These are phyloP conservation scores for Suhomyces sp. DNA, from an alignment of 805 yeast species.

Conservation along the genomic window DNA sequence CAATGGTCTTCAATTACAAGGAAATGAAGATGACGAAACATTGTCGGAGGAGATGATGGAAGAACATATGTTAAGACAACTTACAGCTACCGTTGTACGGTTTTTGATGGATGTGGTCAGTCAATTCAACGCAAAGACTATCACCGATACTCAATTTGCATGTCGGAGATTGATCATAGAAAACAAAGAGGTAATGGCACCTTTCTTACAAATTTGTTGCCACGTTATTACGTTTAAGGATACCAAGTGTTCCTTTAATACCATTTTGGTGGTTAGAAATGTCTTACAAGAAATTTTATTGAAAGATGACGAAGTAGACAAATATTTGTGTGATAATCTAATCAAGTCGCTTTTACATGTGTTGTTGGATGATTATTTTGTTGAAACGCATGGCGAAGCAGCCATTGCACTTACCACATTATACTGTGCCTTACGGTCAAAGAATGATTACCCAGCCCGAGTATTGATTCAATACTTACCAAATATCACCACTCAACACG, in stretches of 20 bases:
- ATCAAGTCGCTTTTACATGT: slow-evolving; percentile 69
- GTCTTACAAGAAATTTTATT: slow-evolving; percentile 67
- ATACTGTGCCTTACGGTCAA: slow-evolving; percentile 69
- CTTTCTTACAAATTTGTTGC: slow-evolving; percentile 70
- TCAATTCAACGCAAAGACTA: slow-evolving; percentile 57
- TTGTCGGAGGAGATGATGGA: slow-evolving; percentile 98
- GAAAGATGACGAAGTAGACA: slow-evolving; percentile 74
- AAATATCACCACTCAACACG: slow-evolving; percentile 52
- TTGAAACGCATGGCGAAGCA: slow-evolving; percentile 88
- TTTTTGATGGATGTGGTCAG: slow-evolving; percentile 85
- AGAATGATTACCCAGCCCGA: slow-evolving; percentile 67
- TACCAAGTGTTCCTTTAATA: slow-evolving; percentile 89
- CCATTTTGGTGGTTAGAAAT: slow-evolving; percentile 75
- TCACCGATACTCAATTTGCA: slow-evolving; percentile 60
- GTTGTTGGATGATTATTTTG: slow-evolving; percentile 70
- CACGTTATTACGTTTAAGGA: slow-evolving; percentile 83
- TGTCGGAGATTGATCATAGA: slow-evolving; percentile 66
- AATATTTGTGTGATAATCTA: slow-evolving; percentile 60
- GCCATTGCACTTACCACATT: slow-evolving; percentile 83
- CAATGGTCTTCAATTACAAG: slow-evolving; percentile 56
- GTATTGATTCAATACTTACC: slow-evolving; percentile 55
- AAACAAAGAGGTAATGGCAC: slow-evolving; percentile 67
- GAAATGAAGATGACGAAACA: slow-evolving; percentile 71
- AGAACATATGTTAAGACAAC: slow-evolving; percentile 88
- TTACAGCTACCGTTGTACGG: slow-evolving; percentile 88